These are phyloP conservation scores for Triangularia setosa DNA, from an alignment of 2,329 filamentous ascomycete genomes.

Conservation along the genomic window DNA sequence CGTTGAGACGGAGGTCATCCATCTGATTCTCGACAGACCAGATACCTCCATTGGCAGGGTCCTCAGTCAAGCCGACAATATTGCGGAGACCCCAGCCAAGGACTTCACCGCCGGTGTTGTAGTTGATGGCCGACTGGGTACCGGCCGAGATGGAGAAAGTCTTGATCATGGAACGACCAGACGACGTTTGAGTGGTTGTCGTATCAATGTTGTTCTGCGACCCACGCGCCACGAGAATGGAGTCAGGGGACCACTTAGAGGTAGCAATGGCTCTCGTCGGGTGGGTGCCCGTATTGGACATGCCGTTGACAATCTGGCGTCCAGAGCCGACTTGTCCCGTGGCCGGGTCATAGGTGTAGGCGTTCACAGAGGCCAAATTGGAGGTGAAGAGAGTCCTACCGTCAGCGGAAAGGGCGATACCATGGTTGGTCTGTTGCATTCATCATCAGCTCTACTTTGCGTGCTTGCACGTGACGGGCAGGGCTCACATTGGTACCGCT, in stretches of 20 bases:
- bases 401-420: slow-evolving; percentile 30
- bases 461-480: not conserved
- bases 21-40: slow-evolving; percentile 61
- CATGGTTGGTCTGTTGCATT: slow-evolving; percentile 28
- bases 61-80: slow-evolving; percentile 57
- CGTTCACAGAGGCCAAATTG: slow-evolving; percentile 41
- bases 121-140: slow-evolving; percentile 20
- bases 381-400: slow-evolving; percentile 36
- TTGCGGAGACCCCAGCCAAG: slow-evolving; percentile 47
- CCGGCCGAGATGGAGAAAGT: slow-evolving; percentile 49
- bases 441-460: not conserved
- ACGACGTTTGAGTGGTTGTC: slow-evolving; percentile 38
- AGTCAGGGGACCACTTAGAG: slow-evolving; percentile 40
- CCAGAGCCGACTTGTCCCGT: slow-evolving; percentile 38
- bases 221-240: slow-evolving; percentile 51
- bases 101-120: slow-evolving; percentile 19
- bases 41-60: slow-evolving; percentile 35
- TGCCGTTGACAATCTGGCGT: slow-evolving; percentile 44
- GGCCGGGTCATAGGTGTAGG: slow-evolving; percentile 48
- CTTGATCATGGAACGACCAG: slow-evolving; percentile 51
- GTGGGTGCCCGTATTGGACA: slow-evolving; percentile 44
- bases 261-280: slow-evolving; percentile 51
- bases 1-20: slow-evolving; percentile 52
- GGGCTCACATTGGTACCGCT: slow-evolving; percentile 15
- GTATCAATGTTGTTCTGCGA: slow-evolving; percentile 50